Percentiles rank a stretch among this genome's conserved stretches.
Evolutionary conservation across 2,329 filamentous ascomycete genomes (phyloP).

Genomic region (Dactylonectria estremocensis): DNA sequence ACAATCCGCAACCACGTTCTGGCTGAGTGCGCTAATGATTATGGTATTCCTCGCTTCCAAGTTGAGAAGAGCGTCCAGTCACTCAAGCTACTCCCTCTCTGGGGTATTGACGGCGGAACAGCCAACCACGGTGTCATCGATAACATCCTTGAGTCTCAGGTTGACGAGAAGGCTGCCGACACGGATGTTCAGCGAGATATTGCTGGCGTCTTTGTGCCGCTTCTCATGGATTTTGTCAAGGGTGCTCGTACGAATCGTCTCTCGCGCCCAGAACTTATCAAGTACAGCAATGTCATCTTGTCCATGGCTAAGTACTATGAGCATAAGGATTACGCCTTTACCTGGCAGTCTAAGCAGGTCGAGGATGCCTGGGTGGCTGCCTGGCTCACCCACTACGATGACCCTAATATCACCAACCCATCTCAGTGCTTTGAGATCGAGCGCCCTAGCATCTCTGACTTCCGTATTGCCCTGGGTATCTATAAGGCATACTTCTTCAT

Average conservation of each 20-base stretch:
- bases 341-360: conserved; percentile 32
- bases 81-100: conserved; percentile 37
- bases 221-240: conserved; percentile 38
- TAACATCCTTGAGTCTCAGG: conserved; percentile 36
- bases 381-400: conserved; percentile 35
- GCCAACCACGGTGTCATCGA: conserved; percentile 38
- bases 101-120: conserved; percentile 39
- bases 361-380: conserved; percentile 33
- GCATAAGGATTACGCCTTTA: conserved; percentile 36
- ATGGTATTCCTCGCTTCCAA: conserved; percentile 39
- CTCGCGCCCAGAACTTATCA: conserved; percentile 32
- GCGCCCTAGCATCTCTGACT: conserved; percentile 33
- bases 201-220: conserved; percentile 28
- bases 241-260: conserved; percentile 35
- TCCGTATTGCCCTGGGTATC: conserved; percentile 32
- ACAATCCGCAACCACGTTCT: conserved; percentile 41
- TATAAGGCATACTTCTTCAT: conserved; percentile 39
- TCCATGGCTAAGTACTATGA: conserved; percentile 42
- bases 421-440: conserved; percentile 38
- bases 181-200: conserved; percentile 33
- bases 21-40: conserved; percentile 40
- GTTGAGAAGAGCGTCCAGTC: conserved; percentile 41
- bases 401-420: conserved; percentile 32
- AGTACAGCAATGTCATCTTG: conserved; percentile 37
- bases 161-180: conserved; percentile 36